phyloP scores from a whole-genome alignment of 306 rosid genomes.

The Gleditsia sinensis region DNA sequence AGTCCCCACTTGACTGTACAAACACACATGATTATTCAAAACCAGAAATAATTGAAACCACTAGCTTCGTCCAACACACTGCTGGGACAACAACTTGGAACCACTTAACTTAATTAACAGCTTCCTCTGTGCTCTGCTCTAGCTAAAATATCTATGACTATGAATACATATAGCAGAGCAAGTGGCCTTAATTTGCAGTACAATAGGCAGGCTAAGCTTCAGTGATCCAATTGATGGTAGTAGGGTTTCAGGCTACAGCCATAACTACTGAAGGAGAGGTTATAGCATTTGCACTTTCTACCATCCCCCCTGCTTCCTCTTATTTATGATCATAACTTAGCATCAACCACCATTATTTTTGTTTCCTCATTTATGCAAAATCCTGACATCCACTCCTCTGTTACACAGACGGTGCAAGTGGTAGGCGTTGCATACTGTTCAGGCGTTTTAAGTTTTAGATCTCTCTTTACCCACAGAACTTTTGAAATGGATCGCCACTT shows the following conservation, averaged over 20 bases:
- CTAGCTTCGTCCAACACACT: background rate
- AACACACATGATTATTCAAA: constrained; percentile 3
- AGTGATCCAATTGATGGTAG: constrained; percentile 7
- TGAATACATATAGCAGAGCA: background rate
- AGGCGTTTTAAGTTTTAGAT: background rate
- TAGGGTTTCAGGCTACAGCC: constrained; percentile 7
- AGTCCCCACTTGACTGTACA: constrained; percentile 2
- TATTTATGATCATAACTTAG: background rate
- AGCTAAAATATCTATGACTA: background rate
- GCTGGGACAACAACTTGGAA: constrained; percentile 19
- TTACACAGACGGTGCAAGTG: background rate
- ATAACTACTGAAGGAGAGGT: background rate
- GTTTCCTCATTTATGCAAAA: background rate
- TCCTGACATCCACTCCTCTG: background rate
- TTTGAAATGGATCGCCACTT: constrained; percentile 20
- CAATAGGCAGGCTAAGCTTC: constrained; percentile 25
- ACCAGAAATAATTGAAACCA: background rate
- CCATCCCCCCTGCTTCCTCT: background rate
- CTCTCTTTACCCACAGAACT: background rate
- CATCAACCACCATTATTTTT: background rate
- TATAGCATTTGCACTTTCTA: constrained; percentile 3
- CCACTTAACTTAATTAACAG: background rate
- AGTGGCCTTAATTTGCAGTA: background rate
- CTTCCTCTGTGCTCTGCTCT: background rate
- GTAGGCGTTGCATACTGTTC: background rate